Percentiles rank a stretch among this genome's conserved stretches.
These are phyloP conservation scores for Glomus cerebriforme DNA, from an alignment of 192 early-diverging fungal genomes.

Conservation along the genomic window DNA sequence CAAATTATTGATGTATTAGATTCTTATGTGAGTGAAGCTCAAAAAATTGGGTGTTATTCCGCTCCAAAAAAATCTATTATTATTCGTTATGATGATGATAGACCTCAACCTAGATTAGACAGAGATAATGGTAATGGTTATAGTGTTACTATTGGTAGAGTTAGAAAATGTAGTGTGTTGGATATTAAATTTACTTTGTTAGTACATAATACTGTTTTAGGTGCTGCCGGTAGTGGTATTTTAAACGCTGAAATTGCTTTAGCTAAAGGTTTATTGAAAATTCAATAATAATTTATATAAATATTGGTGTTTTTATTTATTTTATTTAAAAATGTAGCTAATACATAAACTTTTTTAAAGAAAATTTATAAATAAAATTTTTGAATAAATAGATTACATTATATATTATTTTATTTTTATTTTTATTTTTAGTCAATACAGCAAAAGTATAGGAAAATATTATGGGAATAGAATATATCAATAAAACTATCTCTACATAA, in stretches of 20 bases:
- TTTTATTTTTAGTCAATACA: no score
- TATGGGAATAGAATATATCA: no score
- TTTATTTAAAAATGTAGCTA: no score
- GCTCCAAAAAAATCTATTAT: constrained; percentile 85
- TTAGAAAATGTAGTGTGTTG: constrained; percentile 82
- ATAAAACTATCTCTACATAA: no score
- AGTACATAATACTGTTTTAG: constrained; percentile 95
- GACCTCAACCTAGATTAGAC: constrained; percentile 95
- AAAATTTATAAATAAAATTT: no score
- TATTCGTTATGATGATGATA: constrained; percentile 67
- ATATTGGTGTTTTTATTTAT: no score
- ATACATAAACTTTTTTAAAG: no score
- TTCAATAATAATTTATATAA: no score
- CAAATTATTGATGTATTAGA: constrained; percentile 71
- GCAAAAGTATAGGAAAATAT: no score
- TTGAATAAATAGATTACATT: no score
- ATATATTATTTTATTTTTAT: no score
- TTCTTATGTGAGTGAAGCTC: constrained; percentile 80
- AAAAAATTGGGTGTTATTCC: constrained; percentile 73
- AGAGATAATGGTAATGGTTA: constrained; percentile 81
- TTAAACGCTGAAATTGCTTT: constrained; percentile 94
- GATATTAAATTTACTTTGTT: constrained; percentile 91
- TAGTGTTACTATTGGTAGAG: constrained; percentile 90
- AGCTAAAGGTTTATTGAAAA: constrained; percentile 67
- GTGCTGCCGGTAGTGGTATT: constrained; percentile 92